Evolutionary conservation across 2,329 filamentous ascomycete genomes (phyloP).

Genomic region (Metarhizium brunneum): DNA sequence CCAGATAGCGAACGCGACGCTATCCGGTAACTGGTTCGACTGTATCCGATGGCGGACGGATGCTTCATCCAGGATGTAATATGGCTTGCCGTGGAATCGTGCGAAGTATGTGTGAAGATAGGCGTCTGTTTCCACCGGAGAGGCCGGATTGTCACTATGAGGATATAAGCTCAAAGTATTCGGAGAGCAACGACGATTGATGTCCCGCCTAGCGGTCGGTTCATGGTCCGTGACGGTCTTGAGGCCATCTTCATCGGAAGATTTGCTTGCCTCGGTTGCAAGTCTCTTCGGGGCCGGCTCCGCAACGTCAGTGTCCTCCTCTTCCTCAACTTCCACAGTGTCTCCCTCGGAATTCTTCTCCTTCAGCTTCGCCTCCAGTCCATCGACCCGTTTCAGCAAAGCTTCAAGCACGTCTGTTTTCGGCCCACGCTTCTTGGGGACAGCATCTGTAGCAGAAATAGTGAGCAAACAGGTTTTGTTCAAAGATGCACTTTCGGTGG

Average conservation of each 20-base stretch:
- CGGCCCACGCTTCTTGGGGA: slow-evolving; percentile 81
- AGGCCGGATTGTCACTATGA: slow-evolving; percentile 34
- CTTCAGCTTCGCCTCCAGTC: slow-evolving; percentile 70
- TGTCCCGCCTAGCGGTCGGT: neutral
- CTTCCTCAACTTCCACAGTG: neutral
- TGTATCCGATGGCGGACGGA: slow-evolving; percentile 64
- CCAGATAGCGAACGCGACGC: slow-evolving; percentile 47
- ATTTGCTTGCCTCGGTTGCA: slow-evolving; percentile 24
- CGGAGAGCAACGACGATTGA: neutral
- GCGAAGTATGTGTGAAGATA: slow-evolving; percentile 73
- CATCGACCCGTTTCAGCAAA: slow-evolving; percentile 74
- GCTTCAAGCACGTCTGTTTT: slow-evolving; percentile 87
- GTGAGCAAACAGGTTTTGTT: slow-evolving; percentile 1
- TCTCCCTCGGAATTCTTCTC: slow-evolving; percentile 43
- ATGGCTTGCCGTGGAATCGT: slow-evolving; percentile 73
- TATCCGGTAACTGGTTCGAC: slow-evolving; percentile 52
- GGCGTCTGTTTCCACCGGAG: slow-evolving; percentile 45
- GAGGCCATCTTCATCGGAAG: slow-evolving; percentile 5
- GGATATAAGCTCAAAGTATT: neutral
- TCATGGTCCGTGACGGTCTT: neutral
- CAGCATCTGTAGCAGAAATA: slow-evolving; percentile 51
- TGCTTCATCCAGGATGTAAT: slow-evolving; percentile 70
- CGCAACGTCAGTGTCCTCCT: slow-evolving; percentile 5
- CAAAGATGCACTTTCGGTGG: neutral
- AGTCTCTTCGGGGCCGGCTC: slow-evolving; percentile 33